phyloP scores from a whole-genome alignment of 2,329 filamentous ascomycete genomes.

The Paraphaeosphaeria sporulosa region DNA sequence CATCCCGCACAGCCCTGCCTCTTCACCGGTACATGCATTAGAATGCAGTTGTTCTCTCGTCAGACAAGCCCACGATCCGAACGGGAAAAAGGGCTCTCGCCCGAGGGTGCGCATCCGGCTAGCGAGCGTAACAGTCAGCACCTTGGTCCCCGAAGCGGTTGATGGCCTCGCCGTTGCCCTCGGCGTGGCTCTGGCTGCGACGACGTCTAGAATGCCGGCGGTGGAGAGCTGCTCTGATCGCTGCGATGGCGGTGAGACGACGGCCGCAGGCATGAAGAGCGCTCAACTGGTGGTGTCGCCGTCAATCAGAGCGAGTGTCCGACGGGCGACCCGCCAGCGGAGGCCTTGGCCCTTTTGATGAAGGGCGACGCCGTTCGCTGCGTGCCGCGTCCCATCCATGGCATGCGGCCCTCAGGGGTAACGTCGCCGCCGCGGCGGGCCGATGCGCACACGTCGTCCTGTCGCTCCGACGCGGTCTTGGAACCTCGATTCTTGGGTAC shows the following conservation, averaged over 20 bases:
- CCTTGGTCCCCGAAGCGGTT: slow-evolving; percentile 4
- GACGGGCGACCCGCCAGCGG: background rate
- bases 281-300: background rate
- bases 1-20: background rate
- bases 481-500: background rate
- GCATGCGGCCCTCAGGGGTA: background rate
- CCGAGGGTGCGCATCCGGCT: slow-evolving; percentile 5
- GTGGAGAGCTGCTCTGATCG: no score
- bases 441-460: slow-evolving; percentile 10
- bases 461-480: background rate
- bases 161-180: background rate
- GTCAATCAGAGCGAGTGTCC: background rate
- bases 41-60: slow-evolving; percentile 2
- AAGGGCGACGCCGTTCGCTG: slow-evolving; percentile 1
- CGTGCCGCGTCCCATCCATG: background rate
- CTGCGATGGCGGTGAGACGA: background rate
- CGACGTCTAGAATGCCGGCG: background rate
- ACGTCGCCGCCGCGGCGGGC: slow-evolving; percentile 4
- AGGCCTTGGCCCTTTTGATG: slow-evolving; percentile 5
- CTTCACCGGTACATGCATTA: background rate
- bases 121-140: slow-evolving; percentile 8
- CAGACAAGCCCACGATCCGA: background rate
- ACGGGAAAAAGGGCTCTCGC: background rate
- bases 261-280: background rate
- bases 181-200: background rate